Percentiles rank a stretch among this genome's conserved stretches.
phyloP scores from a whole-genome alignment of 2,329 filamentous ascomycete species.

The Venturia pyrina region DNA sequence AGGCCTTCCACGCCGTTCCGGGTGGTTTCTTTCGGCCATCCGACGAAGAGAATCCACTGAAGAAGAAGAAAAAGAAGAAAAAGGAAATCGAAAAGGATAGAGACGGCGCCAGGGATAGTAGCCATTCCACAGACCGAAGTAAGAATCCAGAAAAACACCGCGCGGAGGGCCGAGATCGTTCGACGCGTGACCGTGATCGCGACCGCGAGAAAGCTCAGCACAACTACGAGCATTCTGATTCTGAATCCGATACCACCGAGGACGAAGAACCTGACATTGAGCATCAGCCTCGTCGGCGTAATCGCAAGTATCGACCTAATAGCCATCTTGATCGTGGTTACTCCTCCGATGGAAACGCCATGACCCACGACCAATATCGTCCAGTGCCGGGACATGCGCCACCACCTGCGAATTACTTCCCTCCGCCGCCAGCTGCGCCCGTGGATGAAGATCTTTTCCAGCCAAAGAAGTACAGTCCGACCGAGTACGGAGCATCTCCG shows the following conservation, averaged over 20 bases:
- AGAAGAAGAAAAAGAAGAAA: slow-evolving; percentile 10
- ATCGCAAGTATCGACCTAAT: slow-evolving; percentile 3
- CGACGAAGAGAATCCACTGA: slow-evolving; percentile 5
- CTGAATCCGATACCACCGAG: slow-evolving; percentile 7
- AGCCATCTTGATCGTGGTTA: slow-evolving; percentile 8
- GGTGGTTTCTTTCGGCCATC: slow-evolving; percentile 9
- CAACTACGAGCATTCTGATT: neutral
- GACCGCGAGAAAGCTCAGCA: neutral
- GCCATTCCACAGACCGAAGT: neutral
- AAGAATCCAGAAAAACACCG: neutral
- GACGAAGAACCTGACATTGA: neutral
- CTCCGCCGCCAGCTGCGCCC: slow-evolving; percentile 8
- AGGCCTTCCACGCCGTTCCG: slow-evolving; percentile 10
- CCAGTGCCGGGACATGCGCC: neutral
- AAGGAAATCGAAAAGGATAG: neutral
- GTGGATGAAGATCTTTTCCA: slow-evolving; percentile 3
- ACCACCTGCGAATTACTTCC: neutral
- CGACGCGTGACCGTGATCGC: neutral
- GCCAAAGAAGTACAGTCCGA: neutral
- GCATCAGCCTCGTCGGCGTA: neutral
- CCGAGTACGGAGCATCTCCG: neutral
- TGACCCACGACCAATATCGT: slow-evolving; percentile 8
- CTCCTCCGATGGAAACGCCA: slow-evolving; percentile 4
- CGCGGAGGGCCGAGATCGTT: neutral
- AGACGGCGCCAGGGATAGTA: neutral